phyloP scores from a whole-genome alignment of 257 asterid species.

The Thymus quinquecostatus region DNA sequence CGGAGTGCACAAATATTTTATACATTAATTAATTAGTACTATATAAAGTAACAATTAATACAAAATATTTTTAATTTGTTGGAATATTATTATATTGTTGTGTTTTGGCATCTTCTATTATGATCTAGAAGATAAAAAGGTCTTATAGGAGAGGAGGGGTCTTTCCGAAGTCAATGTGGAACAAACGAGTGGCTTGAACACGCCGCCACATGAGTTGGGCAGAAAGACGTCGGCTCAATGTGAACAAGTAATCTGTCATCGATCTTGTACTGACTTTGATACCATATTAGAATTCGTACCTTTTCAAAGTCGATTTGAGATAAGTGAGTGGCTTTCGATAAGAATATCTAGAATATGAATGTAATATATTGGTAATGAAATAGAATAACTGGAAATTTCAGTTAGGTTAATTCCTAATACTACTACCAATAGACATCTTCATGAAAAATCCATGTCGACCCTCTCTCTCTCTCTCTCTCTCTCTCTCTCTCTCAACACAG shows the following conservation, averaged over 20 bases:
- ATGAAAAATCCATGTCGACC: conserved; percentile 35
- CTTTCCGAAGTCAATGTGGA: no score
- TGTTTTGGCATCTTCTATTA: no score
- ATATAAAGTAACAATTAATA: background rate
- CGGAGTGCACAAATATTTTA: conserved; percentile 31
- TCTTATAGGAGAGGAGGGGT: no score
- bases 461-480: conserved; percentile 6
- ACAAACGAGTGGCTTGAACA: no score
- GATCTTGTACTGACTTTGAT: no score
- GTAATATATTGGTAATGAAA: background rate
- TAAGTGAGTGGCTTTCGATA: no score
- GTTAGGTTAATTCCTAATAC: background rate
- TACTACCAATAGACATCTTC: conserved; percentile 9
- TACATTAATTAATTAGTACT: background rate
- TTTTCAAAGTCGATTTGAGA: no score
- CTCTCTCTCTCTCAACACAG: conserved; percentile 10
- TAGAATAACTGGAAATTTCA: background rate
- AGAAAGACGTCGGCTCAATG: no score
- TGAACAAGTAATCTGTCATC: no score
- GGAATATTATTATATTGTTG: background rate
- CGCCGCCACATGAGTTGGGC: no score
- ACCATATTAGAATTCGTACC: no score
- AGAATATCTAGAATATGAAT: background rate
- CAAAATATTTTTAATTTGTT: conserved; percentile 2
- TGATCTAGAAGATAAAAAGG: no score